These are phyloP conservation scores for Phytophthora sp. DNA, from an alignment of 352 stramenopile genomes.

Conservation along the genomic window DNA sequence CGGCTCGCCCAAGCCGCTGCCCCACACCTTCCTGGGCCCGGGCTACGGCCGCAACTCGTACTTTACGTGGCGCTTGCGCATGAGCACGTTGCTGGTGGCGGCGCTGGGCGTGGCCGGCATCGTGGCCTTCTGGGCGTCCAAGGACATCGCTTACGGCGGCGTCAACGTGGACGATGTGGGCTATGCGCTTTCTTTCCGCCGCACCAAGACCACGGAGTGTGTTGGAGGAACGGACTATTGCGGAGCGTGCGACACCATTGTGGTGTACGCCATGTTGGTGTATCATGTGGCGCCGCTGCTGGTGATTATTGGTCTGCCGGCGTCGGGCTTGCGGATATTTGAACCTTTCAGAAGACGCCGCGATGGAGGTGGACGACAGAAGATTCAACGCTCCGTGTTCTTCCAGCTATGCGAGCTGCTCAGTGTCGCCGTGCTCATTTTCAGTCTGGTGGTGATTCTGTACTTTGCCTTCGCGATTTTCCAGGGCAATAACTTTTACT, in stretches of 20 bases:
- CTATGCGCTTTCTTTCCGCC: slow-evolving; percentile 52
- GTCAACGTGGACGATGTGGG: slow-evolving; percentile 52
- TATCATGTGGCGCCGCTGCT: slow-evolving; percentile 69
- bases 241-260: slow-evolving; percentile 60
- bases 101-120: slow-evolving; percentile 51
- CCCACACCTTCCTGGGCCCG: slow-evolving; percentile 46
- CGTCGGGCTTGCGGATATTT: slow-evolving; percentile 62
- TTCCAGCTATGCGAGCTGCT: slow-evolving; percentile 79
- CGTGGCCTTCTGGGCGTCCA: slow-evolving; percentile 47
- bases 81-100: slow-evolving; percentile 52
- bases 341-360: slow-evolving; percentile 70
- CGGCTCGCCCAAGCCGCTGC: slow-evolving; percentile 45
- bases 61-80: slow-evolving; percentile 70
- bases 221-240: slow-evolving; percentile 42
- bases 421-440: slow-evolving; percentile 55
- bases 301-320: slow-evolving; percentile 70
- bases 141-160: slow-evolving; percentile 45
- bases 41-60: slow-evolving; percentile 81
- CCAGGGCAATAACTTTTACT: slow-evolving; percentile 72
- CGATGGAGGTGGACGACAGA: slow-evolving; percentile 42
- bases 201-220: slow-evolving; percentile 32
- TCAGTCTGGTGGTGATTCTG: slow-evolving; percentile 60
- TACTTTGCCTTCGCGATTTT: slow-evolving; percentile 73
- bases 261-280: slow-evolving; percentile 70
- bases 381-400: slow-evolving; percentile 77